These are phyloP conservation scores for Rhizophora mangle DNA, from an alignment of 345 rosid genomes.

Conservation along the genomic window DNA sequence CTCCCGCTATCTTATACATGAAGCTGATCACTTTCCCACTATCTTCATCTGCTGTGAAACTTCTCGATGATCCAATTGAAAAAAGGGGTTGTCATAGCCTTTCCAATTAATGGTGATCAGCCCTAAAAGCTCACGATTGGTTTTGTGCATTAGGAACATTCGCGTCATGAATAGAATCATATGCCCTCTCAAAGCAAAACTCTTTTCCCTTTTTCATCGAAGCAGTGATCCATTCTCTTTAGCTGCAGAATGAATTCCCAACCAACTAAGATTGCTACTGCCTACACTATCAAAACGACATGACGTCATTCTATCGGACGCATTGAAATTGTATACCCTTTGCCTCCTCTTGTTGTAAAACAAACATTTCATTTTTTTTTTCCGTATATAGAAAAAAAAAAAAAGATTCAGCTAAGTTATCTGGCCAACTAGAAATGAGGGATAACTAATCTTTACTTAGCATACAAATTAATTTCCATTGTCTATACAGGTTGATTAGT, in stretches of 20 bases:
- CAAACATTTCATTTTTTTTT: too few relatives aligned
- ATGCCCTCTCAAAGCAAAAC: slow-evolving; percentile 7
- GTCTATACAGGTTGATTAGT: too few relatives aligned
- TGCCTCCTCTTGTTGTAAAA: too few relatives aligned
- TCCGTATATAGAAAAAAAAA: too few relatives aligned
- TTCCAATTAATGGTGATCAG: neutral
- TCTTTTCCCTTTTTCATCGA: slow-evolving; percentile 7
- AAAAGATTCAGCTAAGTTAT: neutral
- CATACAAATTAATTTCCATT: neutral
- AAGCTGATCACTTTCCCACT: neutral
- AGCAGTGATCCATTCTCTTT: slow-evolving; percentile 1
- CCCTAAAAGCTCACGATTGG: neutral
- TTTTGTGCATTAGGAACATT: neutral
- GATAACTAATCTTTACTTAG: neutral
- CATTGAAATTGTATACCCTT: too few relatives aligned
- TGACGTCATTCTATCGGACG: too few relatives aligned
- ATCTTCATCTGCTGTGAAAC: neutral
- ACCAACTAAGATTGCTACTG: neutral
- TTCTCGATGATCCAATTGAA: neutral
- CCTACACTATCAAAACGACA: neutral
- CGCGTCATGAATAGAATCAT: neutral
- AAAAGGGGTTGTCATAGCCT: neutral
- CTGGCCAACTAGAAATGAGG: too few relatives aligned
- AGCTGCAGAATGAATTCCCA: slow-evolving; percentile 8
- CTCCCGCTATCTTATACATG: neutral